Conservation (phyloP, 2,329 filamentous ascomycete species). For the Xylariales sp. region DNA sequence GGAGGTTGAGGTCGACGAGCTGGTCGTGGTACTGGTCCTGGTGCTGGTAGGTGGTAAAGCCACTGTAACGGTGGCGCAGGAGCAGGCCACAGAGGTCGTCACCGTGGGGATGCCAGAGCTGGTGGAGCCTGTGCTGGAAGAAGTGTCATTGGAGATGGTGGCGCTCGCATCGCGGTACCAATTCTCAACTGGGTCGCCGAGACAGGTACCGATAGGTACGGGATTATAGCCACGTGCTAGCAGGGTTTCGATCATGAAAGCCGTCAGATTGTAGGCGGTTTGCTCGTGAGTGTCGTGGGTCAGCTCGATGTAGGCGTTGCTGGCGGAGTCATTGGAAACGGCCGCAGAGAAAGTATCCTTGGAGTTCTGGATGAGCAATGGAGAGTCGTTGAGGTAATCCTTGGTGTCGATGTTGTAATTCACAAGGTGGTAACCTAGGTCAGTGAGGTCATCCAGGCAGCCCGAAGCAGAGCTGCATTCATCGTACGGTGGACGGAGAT, state of each 20-base stretch:
- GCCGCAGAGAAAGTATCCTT: neutral
- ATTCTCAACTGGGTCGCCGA: constrained; percentile 10
- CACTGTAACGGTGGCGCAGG: no score
- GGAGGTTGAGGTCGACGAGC: no score
- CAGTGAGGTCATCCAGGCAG: constrained; percentile 18
- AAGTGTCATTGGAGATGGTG: no score
- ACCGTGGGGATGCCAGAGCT: no score
- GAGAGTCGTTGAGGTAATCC: constrained; percentile 33
- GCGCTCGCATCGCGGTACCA: constrained; percentile 18
- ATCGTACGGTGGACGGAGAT: constrained; percentile 35
- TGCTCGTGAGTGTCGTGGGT: constrained; percentile 13
- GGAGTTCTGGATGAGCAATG: constrained; percentile 8
- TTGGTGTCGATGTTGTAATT: constrained; percentile 38
- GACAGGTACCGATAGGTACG: constrained; percentile 15
- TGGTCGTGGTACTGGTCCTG: no score
- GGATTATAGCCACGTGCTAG: constrained; percentile 9
- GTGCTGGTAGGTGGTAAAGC: no score
- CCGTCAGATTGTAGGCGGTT: constrained; percentile 12
- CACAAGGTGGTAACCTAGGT: constrained; percentile 42
- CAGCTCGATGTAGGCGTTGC: constrained; percentile 19
- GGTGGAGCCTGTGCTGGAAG: no score
- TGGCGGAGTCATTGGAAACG: neutral
- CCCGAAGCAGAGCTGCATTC: constrained; percentile 17
- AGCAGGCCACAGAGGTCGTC: no score
- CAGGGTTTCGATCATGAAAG: constrained; percentile 11